Base-by-base conservation (phyloP, 306 rosid species). In the Prosopis cineraria region DNA sequence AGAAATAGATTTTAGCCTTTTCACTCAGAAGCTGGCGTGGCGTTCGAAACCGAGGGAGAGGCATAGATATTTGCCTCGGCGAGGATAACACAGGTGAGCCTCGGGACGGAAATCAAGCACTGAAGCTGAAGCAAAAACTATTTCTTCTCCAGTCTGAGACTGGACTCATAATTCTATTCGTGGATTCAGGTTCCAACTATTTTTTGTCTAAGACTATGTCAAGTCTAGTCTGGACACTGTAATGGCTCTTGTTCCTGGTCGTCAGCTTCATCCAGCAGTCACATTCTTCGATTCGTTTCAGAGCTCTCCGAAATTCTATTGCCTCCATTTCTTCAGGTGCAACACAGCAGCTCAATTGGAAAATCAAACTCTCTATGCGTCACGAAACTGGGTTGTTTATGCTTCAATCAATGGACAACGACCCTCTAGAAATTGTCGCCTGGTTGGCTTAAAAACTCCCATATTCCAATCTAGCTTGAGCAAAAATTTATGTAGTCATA, bases 181-280 rank as follows among this genome's bases (percentile, higher is more conserved):
- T 16, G 24, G 22, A 72, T 68, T 53, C 62, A 34, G 45, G 2
- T 68, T 53, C 75, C 40, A 47, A 12, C 27, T 16, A 19, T 27
- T 39, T 43, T 67, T 13, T 52, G 13, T 53, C 43, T 24, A 1
- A 24, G 33, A 37, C 55, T 73, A 60, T 79, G 77, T 55, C 14
- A 33, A 37, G 52, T 8, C 5, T 22, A 31, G 30, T 39, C 17
- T 40, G 17, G 14, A 27, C 41, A 44, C 47, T 29, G 25, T 53
- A 17, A 92, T 94, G 97, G 88, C 92, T 84, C 77, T 90, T 50
- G 70, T 79, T 45, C 93, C 97, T 83, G 82, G 87, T 73, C 95
- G 97, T 63, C 89, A 91, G 41, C 81, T 87, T 83, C 87, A 90
- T 59, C 93, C 98, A 20, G 70, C 86, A 16, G 6, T 91, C 17